Conservation (phyloP, 345 rosid species). For the Pugionium cornutum region DNA sequence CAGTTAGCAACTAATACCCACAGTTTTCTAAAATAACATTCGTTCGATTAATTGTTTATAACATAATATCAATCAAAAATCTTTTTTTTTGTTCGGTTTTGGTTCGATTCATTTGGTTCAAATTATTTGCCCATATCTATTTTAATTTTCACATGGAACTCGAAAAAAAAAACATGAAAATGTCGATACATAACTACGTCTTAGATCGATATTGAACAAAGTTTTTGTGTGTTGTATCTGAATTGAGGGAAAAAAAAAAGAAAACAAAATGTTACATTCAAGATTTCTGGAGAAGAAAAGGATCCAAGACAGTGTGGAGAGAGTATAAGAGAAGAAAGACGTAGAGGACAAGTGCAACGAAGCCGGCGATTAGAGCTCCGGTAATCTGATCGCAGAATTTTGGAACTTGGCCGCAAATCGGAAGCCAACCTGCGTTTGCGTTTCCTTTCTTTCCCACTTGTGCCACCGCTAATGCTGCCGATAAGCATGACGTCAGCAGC, state of each 20-base stretch:
- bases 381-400: constrained; percentile 66
- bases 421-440: constrained; percentile 75
- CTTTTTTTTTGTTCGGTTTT: too few species aligned
- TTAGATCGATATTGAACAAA: constrained; percentile 2
- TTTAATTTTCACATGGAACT: too few species aligned
- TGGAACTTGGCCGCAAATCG: constrained; percentile 68
- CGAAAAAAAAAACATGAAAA: background rate
- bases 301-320: constrained; percentile 50
- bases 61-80: too few species aligned
- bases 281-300: constrained; percentile 53
- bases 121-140: too few species aligned
- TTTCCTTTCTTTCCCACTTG: constrained; percentile 75
- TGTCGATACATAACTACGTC: constrained; percentile 5
- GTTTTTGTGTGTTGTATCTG: background rate
- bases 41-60: too few species aligned
- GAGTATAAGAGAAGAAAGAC: constrained; percentile 50
- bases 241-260: background rate
- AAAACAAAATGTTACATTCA: constrained; percentile 19
- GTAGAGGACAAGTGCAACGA: constrained; percentile 52
- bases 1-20: too few species aligned
- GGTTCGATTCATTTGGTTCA: too few species aligned
- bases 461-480: constrained; percentile 80
- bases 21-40: too few species aligned
- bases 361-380: constrained; percentile 62
- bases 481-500: constrained; percentile 60